Evolutionary conservation across 2,329 filamentous ascomycete species (phyloP).

Genomic region (Alternaria dauci): DNA sequence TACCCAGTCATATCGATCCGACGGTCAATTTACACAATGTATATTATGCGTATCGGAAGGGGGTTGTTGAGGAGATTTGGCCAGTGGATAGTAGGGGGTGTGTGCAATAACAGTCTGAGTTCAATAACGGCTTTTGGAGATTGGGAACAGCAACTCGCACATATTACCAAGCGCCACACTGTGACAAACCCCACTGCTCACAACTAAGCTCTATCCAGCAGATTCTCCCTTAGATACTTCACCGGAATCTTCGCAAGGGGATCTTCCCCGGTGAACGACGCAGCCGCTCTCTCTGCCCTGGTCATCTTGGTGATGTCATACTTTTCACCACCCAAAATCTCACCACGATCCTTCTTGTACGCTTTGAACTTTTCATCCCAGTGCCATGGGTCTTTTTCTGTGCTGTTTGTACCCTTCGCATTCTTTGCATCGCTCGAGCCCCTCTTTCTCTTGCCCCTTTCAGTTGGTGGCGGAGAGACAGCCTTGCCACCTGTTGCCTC

Average conservation of each 20-base stretch:
- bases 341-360: slow-evolving; percentile 13
- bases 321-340: slow-evolving; percentile 16
- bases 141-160: not conserved
- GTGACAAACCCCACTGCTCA: not conserved
- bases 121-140: not conserved
- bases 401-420: not conserved
- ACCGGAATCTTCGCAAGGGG: slow-evolving; percentile 19
- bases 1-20: slow-evolving; percentile 64
- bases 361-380: slow-evolving; percentile 17
- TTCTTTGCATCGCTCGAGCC: not conserved
- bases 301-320: slow-evolving; percentile 35
- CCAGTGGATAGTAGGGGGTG: slow-evolving; percentile 60
- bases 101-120: slow-evolving; percentile 53
- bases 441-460: slow-evolving; percentile 9
- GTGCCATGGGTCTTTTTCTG: slow-evolving; percentile 23
- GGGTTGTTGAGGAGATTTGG: slow-evolving; percentile 62
- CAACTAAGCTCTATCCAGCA: slow-evolving; percentile 12
- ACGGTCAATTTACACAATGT: slow-evolving; percentile 63
- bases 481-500: not conserved
- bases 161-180: not conserved
- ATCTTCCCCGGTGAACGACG: slow-evolving; percentile 23
- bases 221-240: slow-evolving; percentile 14
- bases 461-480: not conserved
- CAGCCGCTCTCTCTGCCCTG: slow-evolving; percentile 18
- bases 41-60: slow-evolving; percentile 60